These are phyloP conservation scores for Cynara cardunculus DNA, from an alignment of 129 eudicot species.

Conservation along the genomic window DNA sequence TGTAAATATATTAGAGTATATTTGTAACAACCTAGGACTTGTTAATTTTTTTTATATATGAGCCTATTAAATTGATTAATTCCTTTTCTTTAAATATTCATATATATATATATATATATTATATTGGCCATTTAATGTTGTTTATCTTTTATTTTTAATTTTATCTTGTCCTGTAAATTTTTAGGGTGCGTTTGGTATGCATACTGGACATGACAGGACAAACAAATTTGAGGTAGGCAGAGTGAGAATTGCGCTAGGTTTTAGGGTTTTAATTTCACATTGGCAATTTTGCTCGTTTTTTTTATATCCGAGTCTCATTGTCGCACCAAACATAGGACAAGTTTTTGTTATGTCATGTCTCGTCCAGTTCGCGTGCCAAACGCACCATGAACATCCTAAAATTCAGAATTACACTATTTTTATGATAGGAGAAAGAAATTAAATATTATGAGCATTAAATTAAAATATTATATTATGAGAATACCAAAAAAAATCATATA, in stretches of 20 bases:
- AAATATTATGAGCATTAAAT: not conserved
- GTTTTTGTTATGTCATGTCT: too few species aligned
- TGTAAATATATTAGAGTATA: not conserved
- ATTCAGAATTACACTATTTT: not conserved
- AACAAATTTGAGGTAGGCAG: not conserved
- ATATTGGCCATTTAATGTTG: too few species aligned
- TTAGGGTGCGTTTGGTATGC: not conserved
- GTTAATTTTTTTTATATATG: too few species aligned
- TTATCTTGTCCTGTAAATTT: too few species aligned
- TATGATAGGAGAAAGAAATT: not conserved
- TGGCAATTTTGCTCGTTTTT: not conserved
- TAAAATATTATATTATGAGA: not conserved
- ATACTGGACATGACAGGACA: too few species aligned
- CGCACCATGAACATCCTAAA: not conserved
- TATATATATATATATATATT: too few species aligned
- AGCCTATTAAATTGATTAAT: not conserved
- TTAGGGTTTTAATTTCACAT: not conserved
- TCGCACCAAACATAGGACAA: not conserved
- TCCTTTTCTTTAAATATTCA: not conserved
- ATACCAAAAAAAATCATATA: not conserved
- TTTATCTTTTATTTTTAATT: too few species aligned
- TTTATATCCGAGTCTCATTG: not conserved
- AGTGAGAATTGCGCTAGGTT: not conserved
- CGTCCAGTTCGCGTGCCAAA: too few species aligned
- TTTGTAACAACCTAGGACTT: not conserved